These are phyloP conservation scores for Chaetomidium leptoderma DNA, from an alignment of 495 filamentous ascomycete genomes.

Conservation along the genomic window DNA sequence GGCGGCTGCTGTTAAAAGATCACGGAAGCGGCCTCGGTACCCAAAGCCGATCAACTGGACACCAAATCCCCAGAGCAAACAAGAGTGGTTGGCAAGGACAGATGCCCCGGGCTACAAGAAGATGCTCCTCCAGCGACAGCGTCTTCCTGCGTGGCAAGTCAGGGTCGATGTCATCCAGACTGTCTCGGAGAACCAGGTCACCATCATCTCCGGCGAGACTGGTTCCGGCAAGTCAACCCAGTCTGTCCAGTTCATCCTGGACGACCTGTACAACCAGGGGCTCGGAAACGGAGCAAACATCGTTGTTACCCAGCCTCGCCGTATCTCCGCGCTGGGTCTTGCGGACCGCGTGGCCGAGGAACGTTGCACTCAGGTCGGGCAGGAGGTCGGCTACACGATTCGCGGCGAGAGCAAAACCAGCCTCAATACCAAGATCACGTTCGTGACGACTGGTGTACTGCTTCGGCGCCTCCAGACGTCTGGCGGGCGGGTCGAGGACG, in stretches of 20 bases:
- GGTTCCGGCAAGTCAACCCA: slow-evolving; percentile 97
- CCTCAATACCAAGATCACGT: slow-evolving; percentile 76
- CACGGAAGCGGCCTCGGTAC: slow-evolving; percentile 44
- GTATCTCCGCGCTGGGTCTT: slow-evolving; percentile 90
- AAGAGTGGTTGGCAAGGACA: slow-evolving; percentile 45
- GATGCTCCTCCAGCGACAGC: slow-evolving; percentile 64
- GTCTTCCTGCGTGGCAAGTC: slow-evolving; percentile 83
- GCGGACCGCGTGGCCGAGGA: slow-evolving; percentile 94
- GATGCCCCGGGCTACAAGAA: slow-evolving; percentile 57
- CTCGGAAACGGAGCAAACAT: slow-evolving; percentile 82
- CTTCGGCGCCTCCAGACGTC: slow-evolving; percentile 83
- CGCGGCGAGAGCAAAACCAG: slow-evolving; percentile 76
- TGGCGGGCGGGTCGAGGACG: slow-evolving; percentile 68
- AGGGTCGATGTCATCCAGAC: slow-evolving; percentile 69
- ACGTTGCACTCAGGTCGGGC: slow-evolving; percentile 72
- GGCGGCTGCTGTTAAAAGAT: slow-evolving; percentile 24
- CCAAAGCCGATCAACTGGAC: slow-evolving; percentile 49
- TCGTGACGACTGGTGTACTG: slow-evolving; percentile 96
- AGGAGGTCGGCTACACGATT: slow-evolving; percentile 93
- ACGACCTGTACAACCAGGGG: slow-evolving; percentile 75
- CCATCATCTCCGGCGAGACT: slow-evolving; percentile 94
- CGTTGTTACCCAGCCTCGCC: slow-evolving; percentile 88
- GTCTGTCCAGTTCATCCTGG: slow-evolving; percentile 90
- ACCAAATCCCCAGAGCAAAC: slow-evolving; percentile 38
- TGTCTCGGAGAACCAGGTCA: slow-evolving; percentile 73